Conservation (phyloP, 192 early-diverging fungal genomes). For the Coemansia brasiliensis region DNA sequence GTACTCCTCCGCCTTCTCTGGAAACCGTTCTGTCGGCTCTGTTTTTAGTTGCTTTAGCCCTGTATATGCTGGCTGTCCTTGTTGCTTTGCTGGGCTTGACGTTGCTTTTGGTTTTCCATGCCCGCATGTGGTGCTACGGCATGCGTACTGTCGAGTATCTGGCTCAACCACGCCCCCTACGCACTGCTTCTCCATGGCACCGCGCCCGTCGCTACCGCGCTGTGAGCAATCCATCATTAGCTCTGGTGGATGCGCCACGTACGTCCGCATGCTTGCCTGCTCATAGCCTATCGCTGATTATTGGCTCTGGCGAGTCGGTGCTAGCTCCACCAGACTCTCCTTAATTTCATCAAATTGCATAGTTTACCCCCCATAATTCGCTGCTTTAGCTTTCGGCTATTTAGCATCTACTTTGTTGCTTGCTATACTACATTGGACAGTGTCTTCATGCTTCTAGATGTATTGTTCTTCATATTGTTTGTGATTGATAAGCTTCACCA, state of each 20-base stretch:
- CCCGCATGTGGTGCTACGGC: conserved; percentile 31
- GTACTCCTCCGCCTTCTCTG: conserved; percentile 4
- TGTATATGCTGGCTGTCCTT: conserved; percentile 26
- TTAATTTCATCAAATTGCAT: not conserved
- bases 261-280: conserved; percentile 17
- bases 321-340: conserved; percentile 15
- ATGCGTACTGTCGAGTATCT: conserved; percentile 43
- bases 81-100: conserved; percentile 24
- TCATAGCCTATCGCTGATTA: conserved; percentile 27
- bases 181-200: conserved; percentile 10
- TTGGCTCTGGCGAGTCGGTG: conserved; percentile 37
- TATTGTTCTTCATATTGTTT: too few relatives aligned
- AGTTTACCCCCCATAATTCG: not conserved
- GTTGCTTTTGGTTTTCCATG: conserved; percentile 41
- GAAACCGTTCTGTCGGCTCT: not conserved
- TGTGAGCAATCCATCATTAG: not conserved
- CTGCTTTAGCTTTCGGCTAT: too few relatives aligned
- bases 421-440: too few relatives aligned
- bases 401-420: too few relatives aligned
- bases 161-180: conserved; percentile 16
- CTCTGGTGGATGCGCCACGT: not conserved
- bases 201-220: conserved; percentile 27
- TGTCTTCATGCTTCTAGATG: too few relatives aligned
- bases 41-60: conserved; percentile 24
- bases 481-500: not conserved